Base-by-base conservation (phyloP, 345 rosid species). In the Microthlaspi erraticum region DNA sequence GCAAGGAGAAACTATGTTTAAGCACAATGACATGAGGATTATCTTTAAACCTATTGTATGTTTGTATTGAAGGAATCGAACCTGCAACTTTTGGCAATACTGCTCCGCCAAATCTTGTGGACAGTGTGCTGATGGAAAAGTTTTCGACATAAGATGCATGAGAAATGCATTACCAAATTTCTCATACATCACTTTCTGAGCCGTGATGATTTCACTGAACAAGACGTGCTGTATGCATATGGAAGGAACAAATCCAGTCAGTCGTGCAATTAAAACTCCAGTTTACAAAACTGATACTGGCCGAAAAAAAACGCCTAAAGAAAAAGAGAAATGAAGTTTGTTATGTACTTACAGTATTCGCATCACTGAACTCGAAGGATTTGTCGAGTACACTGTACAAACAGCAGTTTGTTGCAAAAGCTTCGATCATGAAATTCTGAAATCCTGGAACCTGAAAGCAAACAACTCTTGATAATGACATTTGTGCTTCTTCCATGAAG, bases 151-250 rank as follows among this genome's bases (percentile, higher is more conserved):
- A 55, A 94, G 82, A 66, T 80, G 81, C 56, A 76, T 52, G 61
- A 91, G 90, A 78, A 89, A 91, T 38, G 81, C 88, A 70, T 86
- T 77, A 51, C 99, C 99, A 78, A 88, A 89, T 71, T 81, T 86
- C 82, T 89, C 99, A 56, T 88, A 91, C 96, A 94, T 91, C 76
- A 91, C 84, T 80, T 88, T 94, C 87, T 94, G 97, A 75, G 86
- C 95, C 74, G 70, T 72, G 64, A 87, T 89, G 78, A 89, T 89
- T 81, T 94, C 99, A 69, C 89, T 92, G 48, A 89, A 89, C 86
- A 94, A 78, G 68, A 75, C 54, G 55, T 84, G 86, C 99, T 94
- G 92, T 86, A 90, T 70, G 60, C 72, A 66, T 4, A 75, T 0
- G 6, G 34, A 55, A 60, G 12, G 13, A 36, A 69, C 46, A 60